Conservation (phyloP, 2,329 filamentous ascomycete species). For the Hysterium pulicare region DNA sequence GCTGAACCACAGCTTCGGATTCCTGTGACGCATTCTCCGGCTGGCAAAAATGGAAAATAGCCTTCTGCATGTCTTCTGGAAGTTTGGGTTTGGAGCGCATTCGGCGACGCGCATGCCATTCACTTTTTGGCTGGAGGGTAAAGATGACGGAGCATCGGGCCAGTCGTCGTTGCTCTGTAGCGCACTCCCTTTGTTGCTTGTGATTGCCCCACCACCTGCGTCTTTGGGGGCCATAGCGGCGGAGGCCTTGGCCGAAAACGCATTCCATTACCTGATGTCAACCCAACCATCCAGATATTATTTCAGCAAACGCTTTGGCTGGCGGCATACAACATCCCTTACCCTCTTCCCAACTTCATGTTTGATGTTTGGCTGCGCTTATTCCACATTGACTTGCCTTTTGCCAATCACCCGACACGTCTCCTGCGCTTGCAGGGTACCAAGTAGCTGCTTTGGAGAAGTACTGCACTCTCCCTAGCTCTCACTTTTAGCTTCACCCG, state of each 20-base stretch:
- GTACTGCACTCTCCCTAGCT: background rate
- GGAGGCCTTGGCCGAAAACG: slow-evolving; percentile 13
- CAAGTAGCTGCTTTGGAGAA: slow-evolving; percentile 19
- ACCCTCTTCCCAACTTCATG: background rate
- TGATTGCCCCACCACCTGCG: background rate
- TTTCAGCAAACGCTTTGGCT: background rate
- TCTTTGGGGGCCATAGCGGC: background rate
- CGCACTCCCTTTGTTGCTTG: background rate
- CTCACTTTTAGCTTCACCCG: background rate
- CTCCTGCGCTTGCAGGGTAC: slow-evolving; percentile 4
- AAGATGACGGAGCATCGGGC: background rate
- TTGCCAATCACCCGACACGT: background rate
- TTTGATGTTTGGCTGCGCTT: background rate
- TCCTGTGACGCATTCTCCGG: background rate
- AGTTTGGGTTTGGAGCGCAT: background rate
- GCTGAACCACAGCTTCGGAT: background rate
- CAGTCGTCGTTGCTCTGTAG: background rate
- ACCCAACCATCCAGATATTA: slow-evolving; percentile 1
- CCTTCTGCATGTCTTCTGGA: background rate
- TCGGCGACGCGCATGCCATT: no score
- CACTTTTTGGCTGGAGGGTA: background rate
- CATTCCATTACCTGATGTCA: slow-evolving; percentile 31
- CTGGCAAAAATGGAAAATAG: background rate
- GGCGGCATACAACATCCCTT: background rate
- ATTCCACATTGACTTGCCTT: background rate